Conservation (phyloP, 2,329 filamentous ascomycete species). For the Pochonia chlamydosporia region DNA sequence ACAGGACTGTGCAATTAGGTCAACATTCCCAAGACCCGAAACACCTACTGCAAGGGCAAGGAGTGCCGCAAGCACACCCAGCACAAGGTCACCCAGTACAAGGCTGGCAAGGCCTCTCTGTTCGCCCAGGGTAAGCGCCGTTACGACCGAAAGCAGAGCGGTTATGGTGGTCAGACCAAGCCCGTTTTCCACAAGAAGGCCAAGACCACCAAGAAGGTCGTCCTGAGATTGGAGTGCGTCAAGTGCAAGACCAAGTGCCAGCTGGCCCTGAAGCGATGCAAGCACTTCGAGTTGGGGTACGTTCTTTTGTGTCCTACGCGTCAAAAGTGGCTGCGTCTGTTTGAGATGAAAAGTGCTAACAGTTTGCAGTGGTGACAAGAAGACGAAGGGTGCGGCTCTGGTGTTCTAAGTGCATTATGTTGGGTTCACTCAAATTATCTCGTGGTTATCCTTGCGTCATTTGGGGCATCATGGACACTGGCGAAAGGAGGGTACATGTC, state of each 20-base stretch:
- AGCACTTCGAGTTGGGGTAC: constrained; percentile 99
- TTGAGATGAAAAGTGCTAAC: not conserved
- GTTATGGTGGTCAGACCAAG: constrained; percentile 99
- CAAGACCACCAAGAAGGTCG: constrained; percentile 99
- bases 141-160: constrained; percentile 98
- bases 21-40: constrained; percentile 97
- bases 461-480: constrained; percentile 42
- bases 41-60: constrained; percentile 97
- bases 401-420: constrained; percentile 81
- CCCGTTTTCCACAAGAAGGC: constrained; percentile 99
- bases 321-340: not conserved
- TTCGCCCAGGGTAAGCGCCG: constrained; percentile 99
- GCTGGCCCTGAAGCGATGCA: constrained; percentile 98
- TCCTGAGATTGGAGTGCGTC: constrained; percentile 96
- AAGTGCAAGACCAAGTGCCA: constrained; percentile 97
- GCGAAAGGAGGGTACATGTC: constrained; percentile 41
- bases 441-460: constrained; percentile 38
- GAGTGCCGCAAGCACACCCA: constrained; percentile 88
- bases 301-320: constrained; percentile 30
- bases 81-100: constrained; percentile 95
- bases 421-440: constrained; percentile 33
- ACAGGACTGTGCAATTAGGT: constrained; percentile 49
- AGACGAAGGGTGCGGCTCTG: constrained; percentile 99
- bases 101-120: constrained; percentile 91
- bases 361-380: constrained; percentile 93